A percentile compares a stretch with the other conserved stretches of the same genome.
phyloP scores from a whole-genome alignment of 75 land plant species.

The Sequoia sempervirens region DNA sequence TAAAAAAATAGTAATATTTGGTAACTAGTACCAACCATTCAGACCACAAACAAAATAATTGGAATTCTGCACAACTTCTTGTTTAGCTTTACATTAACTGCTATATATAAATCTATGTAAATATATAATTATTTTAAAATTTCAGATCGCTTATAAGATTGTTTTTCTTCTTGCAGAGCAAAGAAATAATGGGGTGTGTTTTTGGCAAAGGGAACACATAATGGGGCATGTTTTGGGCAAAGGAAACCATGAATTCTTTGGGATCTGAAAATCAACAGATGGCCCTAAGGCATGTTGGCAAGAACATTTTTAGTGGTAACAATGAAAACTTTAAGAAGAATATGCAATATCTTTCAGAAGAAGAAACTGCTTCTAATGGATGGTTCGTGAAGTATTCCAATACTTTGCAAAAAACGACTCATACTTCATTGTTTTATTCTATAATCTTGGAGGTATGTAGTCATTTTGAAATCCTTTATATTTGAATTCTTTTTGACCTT shows the following conservation, averaged over 20 bases:
- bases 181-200: neutral
- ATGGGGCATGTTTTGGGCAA: neutral
- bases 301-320: neutral
- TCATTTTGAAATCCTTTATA: neutral
- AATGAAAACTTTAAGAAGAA: neutral
- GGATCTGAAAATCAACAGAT: neutral
- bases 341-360: neutral
- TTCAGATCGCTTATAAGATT: too few relatives aligned
- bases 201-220: neutral
- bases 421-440: neutral
- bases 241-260: neutral
- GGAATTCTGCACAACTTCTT: too few relatives aligned
- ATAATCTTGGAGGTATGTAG: neutral
- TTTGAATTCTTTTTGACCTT: neutral
- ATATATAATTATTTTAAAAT: too few relatives aligned
- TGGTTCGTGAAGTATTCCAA: neutral
- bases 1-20: too few relatives aligned
- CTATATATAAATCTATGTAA: neutral
- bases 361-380: neutral
- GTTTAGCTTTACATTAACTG: too few relatives aligned
- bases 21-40: too few relatives aligned
- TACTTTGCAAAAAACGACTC: neutral
- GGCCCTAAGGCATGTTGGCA: neutral
- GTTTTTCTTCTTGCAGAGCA: neutral
- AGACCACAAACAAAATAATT: too few relatives aligned